A percentile compares a stretch with the other conserved stretches of the same genome.
Conservation (phyloP, 176 grass and related monocot species). For the Cenchrus americanus region DNA sequence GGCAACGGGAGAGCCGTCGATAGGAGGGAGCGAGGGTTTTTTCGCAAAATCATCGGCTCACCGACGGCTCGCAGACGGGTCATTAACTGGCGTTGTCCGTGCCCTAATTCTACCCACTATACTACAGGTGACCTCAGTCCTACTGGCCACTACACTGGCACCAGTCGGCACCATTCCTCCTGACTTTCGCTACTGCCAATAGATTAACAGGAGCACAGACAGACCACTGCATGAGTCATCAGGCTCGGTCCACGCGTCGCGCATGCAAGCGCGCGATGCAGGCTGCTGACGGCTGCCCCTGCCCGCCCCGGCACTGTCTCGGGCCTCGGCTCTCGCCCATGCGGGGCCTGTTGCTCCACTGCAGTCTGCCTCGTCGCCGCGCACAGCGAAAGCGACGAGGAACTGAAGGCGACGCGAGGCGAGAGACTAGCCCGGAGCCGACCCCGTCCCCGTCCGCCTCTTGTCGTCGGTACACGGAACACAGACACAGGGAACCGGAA, state of each 20-base stretch:
- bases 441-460: not conserved
- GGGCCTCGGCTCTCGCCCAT: not conserved
- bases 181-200: not conserved
- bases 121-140: no score
- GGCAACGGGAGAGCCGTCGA: no score
- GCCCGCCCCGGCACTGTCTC: no score
- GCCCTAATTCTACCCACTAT: no score
- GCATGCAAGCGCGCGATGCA: slow-evolving; percentile 28
- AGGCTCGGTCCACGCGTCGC: slow-evolving; percentile 26
- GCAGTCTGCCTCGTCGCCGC: not conserved
- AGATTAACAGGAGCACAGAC: not conserved
- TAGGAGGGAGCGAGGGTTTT: no score
- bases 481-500: not conserved
- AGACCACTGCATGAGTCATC: not conserved
- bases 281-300: not conserved
- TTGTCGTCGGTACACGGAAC: not conserved
- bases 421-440: not conserved
- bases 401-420: not conserved
- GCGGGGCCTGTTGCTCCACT: not conserved
- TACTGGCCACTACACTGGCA: no score
- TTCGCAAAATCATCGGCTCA: no score
- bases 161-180: not conserved
- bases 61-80: no score
- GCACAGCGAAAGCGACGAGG: not conserved
- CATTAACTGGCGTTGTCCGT: no score